Base-by-base conservation (phyloP, 345 rosid genomes). In the Brassica rapa region DNA sequence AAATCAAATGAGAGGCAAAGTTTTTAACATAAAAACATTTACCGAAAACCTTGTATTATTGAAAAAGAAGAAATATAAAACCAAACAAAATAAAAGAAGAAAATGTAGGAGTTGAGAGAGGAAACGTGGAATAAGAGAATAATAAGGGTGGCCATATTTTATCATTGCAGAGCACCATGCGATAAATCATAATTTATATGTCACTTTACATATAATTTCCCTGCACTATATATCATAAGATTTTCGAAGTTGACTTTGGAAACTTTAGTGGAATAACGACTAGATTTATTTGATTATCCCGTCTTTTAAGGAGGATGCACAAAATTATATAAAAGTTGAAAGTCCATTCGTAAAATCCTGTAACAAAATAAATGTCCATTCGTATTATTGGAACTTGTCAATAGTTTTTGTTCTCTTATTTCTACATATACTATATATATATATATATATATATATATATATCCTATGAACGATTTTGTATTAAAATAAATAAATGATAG, bases 241-340 rank as follows among this genome's bases (percentile, higher is more conserved):
- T 72, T 60, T 53, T 68, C 11, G 80, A 80, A 80, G 83, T 80
- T 80, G 83, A 80, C 83, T 80, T 80, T 8, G 27, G 39, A 2
- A 62, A 63, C 51, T 62, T 74, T 55, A 79, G 82, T 79, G 82
- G 78, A 68, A 79, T 69, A 62, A 65, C 72, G 39, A 77, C 60
- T 78, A 72, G 21, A 29, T 41, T 72, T 41, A 29, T 71, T 68
- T 16, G 60, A 19, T 72, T 41, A 5, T 60, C 70, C 53, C 78
- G 66, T 68, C 78, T 61, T 73, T 79, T 68, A 62, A 68, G 70
- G 71, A 73, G 64, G 14, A 73, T 69, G 78, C 78, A 79, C 78
- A 73, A 73, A 79, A 79, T 73, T 79, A 79, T 68, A 79, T 68
- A 79, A 62, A 68, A 32, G 27, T 37, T 59, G 59, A 79, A 67